A percentile compares a stretch with the other conserved stretches of the same genome.
Evolutionary conservation across 2,329 filamentous ascomycete species (phyloP).

Genomic region (Paracamarosporium sp.): DNA sequence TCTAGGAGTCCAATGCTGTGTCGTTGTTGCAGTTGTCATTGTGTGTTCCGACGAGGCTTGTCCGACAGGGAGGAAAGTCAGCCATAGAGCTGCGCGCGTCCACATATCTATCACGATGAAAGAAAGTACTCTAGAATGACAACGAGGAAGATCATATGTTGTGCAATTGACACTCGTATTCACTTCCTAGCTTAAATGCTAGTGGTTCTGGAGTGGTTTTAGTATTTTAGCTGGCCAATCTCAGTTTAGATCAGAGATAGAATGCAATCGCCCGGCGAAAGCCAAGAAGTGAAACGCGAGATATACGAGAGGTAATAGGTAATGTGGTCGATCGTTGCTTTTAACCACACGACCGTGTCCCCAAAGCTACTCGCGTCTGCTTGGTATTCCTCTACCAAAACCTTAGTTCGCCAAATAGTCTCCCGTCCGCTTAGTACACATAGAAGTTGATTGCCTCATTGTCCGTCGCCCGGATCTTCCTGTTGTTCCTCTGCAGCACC

Average conservation of each 20-base stretch:
- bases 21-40: not conserved
- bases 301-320: not conserved
- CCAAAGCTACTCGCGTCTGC: not conserved
- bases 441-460: constrained; percentile 27
- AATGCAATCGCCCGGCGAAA: not conserved
- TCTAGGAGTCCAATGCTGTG: not conserved
- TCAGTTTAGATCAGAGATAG: too few species aligned
- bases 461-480: constrained; percentile 22
- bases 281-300: not conserved
- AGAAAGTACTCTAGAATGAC: not conserved
- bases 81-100: not conserved
- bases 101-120: not conserved
- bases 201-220: not conserved
- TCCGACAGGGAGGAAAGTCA: not conserved
- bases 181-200: not conserved
- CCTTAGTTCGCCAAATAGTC: not conserved
- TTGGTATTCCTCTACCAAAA: not conserved
- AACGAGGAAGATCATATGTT: not conserved
- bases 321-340: not conserved
- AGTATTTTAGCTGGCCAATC: not conserved
- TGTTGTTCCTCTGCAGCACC: constrained; percentile 24
- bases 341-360: not conserved
- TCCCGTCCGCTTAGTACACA: constrained; percentile 18
- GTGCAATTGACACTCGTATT: not conserved
- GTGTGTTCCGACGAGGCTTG: not conserved